Evolutionary conservation across 768 basidiomycete genomes (phyloP).

Genomic region (Porpolomopsis calyptriformis): DNA sequence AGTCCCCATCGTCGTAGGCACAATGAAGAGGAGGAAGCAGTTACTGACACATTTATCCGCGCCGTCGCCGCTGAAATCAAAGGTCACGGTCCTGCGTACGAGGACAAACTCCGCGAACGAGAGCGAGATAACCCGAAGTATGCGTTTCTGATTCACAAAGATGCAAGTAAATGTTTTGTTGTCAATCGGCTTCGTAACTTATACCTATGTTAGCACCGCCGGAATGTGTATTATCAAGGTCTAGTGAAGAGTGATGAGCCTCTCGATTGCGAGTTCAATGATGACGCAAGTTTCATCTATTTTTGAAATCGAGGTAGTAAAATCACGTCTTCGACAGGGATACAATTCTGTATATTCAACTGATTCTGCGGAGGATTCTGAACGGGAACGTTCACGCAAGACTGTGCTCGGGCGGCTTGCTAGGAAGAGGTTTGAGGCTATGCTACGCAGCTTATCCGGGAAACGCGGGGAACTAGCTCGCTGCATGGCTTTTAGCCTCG

Average conservation of each 20-base stretch:
- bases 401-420: conserved; percentile 70
- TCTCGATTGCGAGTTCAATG: conserved; percentile 65
- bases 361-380: conserved; percentile 90
- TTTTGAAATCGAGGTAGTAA: background rate
- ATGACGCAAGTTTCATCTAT: conserved; percentile 42
- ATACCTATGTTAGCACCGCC: conserved; percentile 45
- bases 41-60: conserved; percentile 77
- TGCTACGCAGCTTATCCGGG: conserved; percentile 80
- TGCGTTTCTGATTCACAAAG: conserved; percentile 53
- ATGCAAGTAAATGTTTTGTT: conserved; percentile 31
- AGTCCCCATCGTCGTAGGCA: conserved; percentile 38
- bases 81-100: conserved; percentile 70
- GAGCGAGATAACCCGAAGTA: conserved; percentile 80
- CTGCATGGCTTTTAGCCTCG: conserved; percentile 95
- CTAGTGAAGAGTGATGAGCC: conserved; percentile 47
- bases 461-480: conserved; percentile 84
- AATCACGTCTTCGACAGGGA: conserved; percentile 37
- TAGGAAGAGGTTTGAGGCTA: conserved; percentile 76
- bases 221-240: conserved; percentile 61
- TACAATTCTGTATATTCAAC: conserved; percentile 84
- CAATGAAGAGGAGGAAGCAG: conserved; percentile 51
- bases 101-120: conserved; percentile 58
- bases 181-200: conserved; percentile 2
- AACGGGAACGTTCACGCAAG: conserved; percentile 72
- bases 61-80: conserved; percentile 80